phyloP scores from a whole-genome alignment of 805 yeast genomes.

The Schwanniomyces sp. region DNA sequence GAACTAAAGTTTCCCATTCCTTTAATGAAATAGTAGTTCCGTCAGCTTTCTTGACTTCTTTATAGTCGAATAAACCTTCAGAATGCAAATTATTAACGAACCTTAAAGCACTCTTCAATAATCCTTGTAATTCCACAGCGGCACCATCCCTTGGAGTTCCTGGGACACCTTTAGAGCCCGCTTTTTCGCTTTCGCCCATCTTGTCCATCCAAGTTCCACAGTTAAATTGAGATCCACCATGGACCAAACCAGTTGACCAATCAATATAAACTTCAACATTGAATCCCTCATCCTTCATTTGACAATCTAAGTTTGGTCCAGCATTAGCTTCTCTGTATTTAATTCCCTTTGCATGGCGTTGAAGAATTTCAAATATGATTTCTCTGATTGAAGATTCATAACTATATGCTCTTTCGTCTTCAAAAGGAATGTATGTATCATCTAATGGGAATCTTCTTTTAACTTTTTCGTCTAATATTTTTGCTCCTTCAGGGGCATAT shows the following conservation, averaged over 20 bases:
- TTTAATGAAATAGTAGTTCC: conserved; percentile 57
- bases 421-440: conserved; percentile 69
- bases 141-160: conserved; percentile 99
- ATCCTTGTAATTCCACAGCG: conserved; percentile 87
- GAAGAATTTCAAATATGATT: conserved; percentile 74
- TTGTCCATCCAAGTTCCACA: conserved; percentile 99
- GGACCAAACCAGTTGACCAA: conserved; percentile 84
- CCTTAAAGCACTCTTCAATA: conserved; percentile 78
- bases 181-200: conserved; percentile 91
- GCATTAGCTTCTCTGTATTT: conserved; percentile 93
- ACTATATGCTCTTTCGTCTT: conserved; percentile 74
- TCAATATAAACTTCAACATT: conserved; percentile 79
- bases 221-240: conserved; percentile 89
- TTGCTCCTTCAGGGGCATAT: conserved; percentile 66
- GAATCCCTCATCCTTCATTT: conserved; percentile 91
- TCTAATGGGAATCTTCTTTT: conserved; percentile 86
- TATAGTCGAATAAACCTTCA: conserved; percentile 56
- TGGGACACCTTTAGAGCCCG: conserved; percentile 87
- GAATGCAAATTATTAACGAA: conserved; percentile 65
- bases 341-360: conserved; percentile 89
- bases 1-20: conserved; percentile 73
- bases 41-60: conserved; percentile 55
- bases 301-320: conserved; percentile 82
- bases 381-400: conserved; percentile 72
- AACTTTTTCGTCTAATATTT: conserved; percentile 68